These are phyloP conservation scores for Trichoderma semiorbis DNA, from an alignment of 2,329 filamentous ascomycete species.

Conservation along the genomic window DNA sequence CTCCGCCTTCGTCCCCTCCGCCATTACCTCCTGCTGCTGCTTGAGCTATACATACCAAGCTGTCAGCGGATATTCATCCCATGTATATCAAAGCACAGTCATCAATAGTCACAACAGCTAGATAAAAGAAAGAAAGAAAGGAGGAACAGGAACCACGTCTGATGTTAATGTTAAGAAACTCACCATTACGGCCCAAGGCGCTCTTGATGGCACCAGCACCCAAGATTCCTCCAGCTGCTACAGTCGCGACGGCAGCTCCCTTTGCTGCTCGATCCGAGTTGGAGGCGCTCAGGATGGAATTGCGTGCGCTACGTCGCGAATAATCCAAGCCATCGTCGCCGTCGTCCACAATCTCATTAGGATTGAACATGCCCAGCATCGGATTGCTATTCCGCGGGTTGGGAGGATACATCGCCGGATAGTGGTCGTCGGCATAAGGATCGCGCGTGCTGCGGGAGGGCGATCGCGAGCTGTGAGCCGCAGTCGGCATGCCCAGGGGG, in stretches of 20 bases:
- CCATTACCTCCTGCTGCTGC: neutral
- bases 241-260: constrained; percentile 27
- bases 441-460: constrained; percentile 50
- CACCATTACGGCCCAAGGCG: constrained; percentile 29
- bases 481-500: constrained; percentile 35
- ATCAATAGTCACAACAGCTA: neutral
- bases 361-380: constrained; percentile 62
- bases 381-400: constrained; percentile 44
- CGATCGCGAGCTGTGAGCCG: constrained; percentile 35
- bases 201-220: constrained; percentile 37
- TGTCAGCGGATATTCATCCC: neutral
- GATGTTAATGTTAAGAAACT: neutral
- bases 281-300: constrained; percentile 58
- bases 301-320: constrained; percentile 42
- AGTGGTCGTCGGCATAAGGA: constrained; percentile 62
- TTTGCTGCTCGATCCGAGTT: constrained; percentile 36
- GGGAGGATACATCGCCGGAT: constrained; percentile 56
- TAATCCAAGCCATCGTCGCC: constrained; percentile 77
- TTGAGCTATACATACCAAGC: neutral
- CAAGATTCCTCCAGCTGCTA: constrained; percentile 44
- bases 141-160: neutral
- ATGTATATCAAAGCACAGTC: neutral
- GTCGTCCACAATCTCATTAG: constrained; percentile 78
- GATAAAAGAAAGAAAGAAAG: neutral
- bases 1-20: constrained; percentile 16